phyloP scores from a whole-genome alignment of 2,329 filamentous ascomycete species.

The Lasiodiplodia gonubiensis region DNA sequence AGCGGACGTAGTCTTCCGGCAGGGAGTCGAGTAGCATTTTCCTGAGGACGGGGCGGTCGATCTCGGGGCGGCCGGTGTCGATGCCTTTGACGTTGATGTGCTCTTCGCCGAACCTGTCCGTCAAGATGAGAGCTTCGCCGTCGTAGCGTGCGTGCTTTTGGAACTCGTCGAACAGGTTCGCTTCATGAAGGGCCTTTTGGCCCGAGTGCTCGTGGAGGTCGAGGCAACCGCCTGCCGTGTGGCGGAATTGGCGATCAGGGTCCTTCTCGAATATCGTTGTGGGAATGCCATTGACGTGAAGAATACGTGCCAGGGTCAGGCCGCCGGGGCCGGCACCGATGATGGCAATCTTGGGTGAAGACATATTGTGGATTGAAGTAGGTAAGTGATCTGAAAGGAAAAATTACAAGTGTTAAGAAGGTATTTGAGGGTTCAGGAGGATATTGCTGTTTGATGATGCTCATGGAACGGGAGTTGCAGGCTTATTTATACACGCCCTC shows the following conservation, averaged over 20 bases:
- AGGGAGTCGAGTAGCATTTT: constrained; percentile 55
- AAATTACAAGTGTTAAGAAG: neutral
- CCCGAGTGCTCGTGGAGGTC: constrained; percentile 61
- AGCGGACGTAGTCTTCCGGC: constrained; percentile 53
- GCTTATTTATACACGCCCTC: neutral
- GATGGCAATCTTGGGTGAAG: constrained; percentile 43
- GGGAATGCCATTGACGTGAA: constrained; percentile 54
- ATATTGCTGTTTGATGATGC: neutral
- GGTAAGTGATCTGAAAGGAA: neutral
- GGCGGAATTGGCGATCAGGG: constrained; percentile 46
- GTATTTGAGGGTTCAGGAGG: neutral
- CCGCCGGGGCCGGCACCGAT: constrained; percentile 52
- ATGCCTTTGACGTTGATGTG: constrained; percentile 34
- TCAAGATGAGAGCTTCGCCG: constrained; percentile 57
- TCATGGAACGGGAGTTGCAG: neutral
- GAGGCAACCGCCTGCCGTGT: constrained; percentile 60
- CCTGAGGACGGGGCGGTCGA: constrained; percentile 57
- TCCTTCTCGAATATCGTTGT: constrained; percentile 57
- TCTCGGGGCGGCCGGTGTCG: constrained; percentile 55
- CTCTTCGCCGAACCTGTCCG: constrained; percentile 46
- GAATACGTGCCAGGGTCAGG: constrained; percentile 59
- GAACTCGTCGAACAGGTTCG: constrained; percentile 59
- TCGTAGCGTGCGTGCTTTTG: constrained; percentile 58
- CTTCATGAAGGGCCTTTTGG: constrained; percentile 58
- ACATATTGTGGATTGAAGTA: constrained; percentile 35